Evolutionary conservation across 1,284 basidiomycete species (phyloP).

Genomic region (Exobasidium cylindrosporum): DNA sequence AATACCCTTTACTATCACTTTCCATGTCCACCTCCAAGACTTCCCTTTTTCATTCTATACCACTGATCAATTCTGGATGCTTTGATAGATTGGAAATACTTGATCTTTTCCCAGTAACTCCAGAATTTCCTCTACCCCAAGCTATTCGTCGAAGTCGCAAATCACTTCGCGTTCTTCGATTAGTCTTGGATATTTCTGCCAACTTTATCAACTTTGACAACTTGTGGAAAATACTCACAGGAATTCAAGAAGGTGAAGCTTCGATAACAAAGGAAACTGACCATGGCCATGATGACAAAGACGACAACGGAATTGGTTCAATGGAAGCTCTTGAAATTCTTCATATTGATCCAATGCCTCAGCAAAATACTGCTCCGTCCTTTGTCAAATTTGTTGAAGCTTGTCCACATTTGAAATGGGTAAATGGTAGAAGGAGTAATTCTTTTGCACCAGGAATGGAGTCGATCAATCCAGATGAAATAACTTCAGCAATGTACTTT

Average conservation of each 20-base stretch:
- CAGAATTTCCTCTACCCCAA: conserved; percentile 15
- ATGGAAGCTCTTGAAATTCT: conserved; percentile 12
- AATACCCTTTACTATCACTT: conserved; percentile 6
- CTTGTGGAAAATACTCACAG: conserved; percentile 15
- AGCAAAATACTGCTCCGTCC: conserved; percentile 21
- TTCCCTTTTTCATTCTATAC: conserved; percentile 14
- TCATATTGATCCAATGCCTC: conserved; percentile 18
- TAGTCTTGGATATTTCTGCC: conserved; percentile 17
- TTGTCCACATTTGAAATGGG: conserved; percentile 1
- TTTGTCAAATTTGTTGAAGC: conserved; percentile 18
- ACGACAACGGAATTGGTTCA: background rate
- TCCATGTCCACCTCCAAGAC: conserved; percentile 19
- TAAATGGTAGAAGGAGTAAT: conserved; percentile 12
- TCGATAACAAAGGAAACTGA: background rate
- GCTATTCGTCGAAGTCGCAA: conserved; percentile 9
- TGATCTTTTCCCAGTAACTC: conserved; percentile 22
- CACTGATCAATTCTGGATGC: conserved; percentile 17
- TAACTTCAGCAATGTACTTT: conserved; percentile 7
- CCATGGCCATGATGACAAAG: background rate
- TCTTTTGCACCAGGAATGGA: background rate
- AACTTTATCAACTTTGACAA: conserved; percentile 19
- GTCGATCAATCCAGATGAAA: conserved; percentile 7
- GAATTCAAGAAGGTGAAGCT: background rate
- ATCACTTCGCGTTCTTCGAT: conserved; percentile 8
- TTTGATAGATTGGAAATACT: conserved; percentile 12